Conservation (phyloP, 495 filamentous ascomycete genomes). For the Aspergillus heteromorphus region DNA sequence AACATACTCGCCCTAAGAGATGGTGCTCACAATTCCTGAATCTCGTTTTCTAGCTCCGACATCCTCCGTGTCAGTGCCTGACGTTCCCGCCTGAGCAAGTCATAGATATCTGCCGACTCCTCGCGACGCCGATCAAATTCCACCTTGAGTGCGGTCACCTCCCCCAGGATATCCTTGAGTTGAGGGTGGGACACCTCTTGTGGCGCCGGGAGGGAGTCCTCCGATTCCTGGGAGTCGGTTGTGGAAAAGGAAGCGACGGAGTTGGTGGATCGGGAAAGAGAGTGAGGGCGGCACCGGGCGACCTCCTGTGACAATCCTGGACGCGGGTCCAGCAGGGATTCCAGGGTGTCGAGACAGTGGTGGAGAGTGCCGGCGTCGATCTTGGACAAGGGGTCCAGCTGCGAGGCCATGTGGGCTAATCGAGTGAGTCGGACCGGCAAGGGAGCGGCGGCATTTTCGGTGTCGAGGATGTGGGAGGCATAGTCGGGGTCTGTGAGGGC, state of each 20-base stretch:
- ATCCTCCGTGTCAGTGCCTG: constrained; percentile 20
- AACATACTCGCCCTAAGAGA: not conserved
- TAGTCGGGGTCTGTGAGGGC: not conserved
- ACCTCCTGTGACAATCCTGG: constrained; percentile 18
- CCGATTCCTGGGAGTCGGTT: not conserved
- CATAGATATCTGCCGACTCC: constrained; percentile 31
- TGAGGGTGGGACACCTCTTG: constrained; percentile 12
- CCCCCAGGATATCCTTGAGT: constrained; percentile 20
- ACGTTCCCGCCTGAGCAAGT: constrained; percentile 26
- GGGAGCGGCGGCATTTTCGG: not conserved
- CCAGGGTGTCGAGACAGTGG: constrained; percentile 28
- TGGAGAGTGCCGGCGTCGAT: constrained; percentile 21
- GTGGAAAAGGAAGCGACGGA: not conserved
- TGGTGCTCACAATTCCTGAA: constrained; percentile 28
- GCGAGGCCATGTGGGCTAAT: constrained; percentile 21
- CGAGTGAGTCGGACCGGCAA: constrained; percentile 23
- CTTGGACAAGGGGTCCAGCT: constrained; percentile 5
- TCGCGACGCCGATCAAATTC: constrained; percentile 26
- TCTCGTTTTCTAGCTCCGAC: constrained; percentile 28
- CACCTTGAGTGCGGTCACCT: constrained; percentile 23
- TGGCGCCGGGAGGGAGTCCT: not conserved
- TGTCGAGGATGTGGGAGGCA: not conserved
- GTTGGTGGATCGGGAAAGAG: not conserved
- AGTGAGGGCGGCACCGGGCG: constrained; percentile 12
- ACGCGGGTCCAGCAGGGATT: constrained; percentile 26